A percentile compares a stretch with the other conserved stretches of the same genome.
Evolutionary conservation across 2,329 filamentous ascomycete species (phyloP).

Genomic region (Cladophialophora bantiana): DNA sequence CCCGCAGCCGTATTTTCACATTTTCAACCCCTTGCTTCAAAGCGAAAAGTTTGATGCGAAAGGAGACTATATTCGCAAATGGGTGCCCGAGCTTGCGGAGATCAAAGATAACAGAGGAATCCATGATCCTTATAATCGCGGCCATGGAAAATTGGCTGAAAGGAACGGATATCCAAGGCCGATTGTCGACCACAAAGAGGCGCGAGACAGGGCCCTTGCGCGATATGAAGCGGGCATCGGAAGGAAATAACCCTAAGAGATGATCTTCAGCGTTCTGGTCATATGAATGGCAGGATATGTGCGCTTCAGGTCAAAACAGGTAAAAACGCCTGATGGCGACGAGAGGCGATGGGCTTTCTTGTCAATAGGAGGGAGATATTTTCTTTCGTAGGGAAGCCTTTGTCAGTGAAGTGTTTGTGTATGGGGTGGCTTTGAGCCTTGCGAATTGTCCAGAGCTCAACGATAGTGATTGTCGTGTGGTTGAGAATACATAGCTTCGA

Average conservation of each 20-base stretch:
- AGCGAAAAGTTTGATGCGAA: slow-evolving; percentile 83
- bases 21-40: slow-evolving; percentile 86
- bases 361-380: too few species aligned
- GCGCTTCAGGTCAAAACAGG: too few species aligned
- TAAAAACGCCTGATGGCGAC: too few species aligned
- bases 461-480: too few species aligned
- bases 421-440: too few species aligned
- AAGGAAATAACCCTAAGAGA: slow-evolving; percentile 9
- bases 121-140: slow-evolving; percentile 79
- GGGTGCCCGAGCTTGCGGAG: slow-evolving; percentile 76
- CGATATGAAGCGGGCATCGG: slow-evolving; percentile 73
- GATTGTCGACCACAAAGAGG: slow-evolving; percentile 76
- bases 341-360: too few species aligned
- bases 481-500: too few species aligned
- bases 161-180: slow-evolving; percentile 75
- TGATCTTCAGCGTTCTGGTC: too few species aligned
- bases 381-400: too few species aligned
- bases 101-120: slow-evolving; percentile 66
- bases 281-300: too few species aligned
- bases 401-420: too few species aligned
- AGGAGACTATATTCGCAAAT: slow-evolving; percentile 81
- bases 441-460: too few species aligned
- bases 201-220: slow-evolving; percentile 70
- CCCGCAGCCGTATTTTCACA: slow-evolving; percentile 86
- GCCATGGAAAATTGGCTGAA: slow-evolving; percentile 64